Base-by-base conservation (phyloP, 129 eudicot species). In the Ambrosia trifida region DNA sequence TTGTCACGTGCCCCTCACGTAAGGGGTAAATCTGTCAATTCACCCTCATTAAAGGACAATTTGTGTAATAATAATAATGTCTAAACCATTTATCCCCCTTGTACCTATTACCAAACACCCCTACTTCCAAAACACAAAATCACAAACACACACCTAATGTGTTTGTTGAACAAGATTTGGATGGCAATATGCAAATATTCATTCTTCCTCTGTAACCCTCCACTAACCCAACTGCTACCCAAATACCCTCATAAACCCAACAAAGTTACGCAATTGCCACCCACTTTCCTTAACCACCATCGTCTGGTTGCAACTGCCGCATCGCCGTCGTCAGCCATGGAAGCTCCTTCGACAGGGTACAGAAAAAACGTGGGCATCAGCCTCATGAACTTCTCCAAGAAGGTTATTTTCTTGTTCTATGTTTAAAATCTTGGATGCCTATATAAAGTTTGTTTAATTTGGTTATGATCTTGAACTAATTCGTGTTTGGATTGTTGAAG, bases 321-420 rank as follows among this genome's bases (percentile, higher is more conserved):
- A 38, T 73, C n/a, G n/a, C n/a, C n/a, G n/a, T n/a, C n/a, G n/a
- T n/a, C n/a, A n/a, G n/a, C 88, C 51, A 93, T 93, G 98, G 96
- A 93, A 54, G 58, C 83, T 66, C 95, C 96, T 31, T 93, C 96
- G 36, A 41, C 46, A 50, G 98, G 90, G 38, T 93, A 93, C 82
- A 70, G 98, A 71, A 85, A 74, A 76, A 93, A 93, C 76, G 98
- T 89, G 35, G 98, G 98, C 10, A 87, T 93, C 59, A 89, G 96
- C 63, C 95, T 93, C 75, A 82, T 89, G 65, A 93, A 81, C 72
- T 79, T 92, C 38, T 77, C 89, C 30, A 89, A 89, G 54, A 85
- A 83, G 91, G 98, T 92, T 7, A 2, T 10, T 56, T 24, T 56
- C 2, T 9, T 5, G 0, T 41, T 11, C 9, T 33, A 16, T 53